A percentile compares a stretch with the other conserved stretches of the same genome.
Conservation (phyloP, 2,329 filamentous ascomycete genomes). For the Pseudogymnoascus sp. region DNA sequence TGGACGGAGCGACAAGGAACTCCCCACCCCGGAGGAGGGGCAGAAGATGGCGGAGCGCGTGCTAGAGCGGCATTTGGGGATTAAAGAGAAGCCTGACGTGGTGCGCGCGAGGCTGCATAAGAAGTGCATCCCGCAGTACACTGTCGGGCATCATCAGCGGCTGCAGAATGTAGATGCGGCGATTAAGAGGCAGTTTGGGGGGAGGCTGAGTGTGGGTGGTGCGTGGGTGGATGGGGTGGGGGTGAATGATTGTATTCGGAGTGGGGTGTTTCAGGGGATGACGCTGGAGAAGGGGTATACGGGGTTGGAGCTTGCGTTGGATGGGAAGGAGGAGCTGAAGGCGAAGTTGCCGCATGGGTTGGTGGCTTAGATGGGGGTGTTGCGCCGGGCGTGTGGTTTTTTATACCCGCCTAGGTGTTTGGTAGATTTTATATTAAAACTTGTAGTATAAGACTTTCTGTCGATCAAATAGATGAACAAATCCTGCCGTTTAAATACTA, state of each 20-base stretch:
- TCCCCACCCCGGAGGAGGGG: slow-evolving; percentile 59
- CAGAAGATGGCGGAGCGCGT: slow-evolving; percentile 61
- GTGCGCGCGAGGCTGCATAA: slow-evolving; percentile 51
- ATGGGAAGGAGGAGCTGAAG: not conserved
- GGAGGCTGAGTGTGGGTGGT: slow-evolving; percentile 34
- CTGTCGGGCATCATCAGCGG: slow-evolving; percentile 55
- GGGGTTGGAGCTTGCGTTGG: not conserved
- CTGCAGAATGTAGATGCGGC: slow-evolving; percentile 26
- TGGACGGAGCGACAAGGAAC: slow-evolving; percentile 34
- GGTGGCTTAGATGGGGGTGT: not conserved
- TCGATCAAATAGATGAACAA: no score
- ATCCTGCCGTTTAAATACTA: no score
- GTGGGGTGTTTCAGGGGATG: not conserved
- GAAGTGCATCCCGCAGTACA: slow-evolving; percentile 86
- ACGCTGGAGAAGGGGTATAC: not conserved
- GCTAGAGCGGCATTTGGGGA: slow-evolving; percentile 65
- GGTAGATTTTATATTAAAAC: no score
- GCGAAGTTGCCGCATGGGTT: not conserved
- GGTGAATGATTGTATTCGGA: slow-evolving; percentile 43
- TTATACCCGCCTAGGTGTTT: not conserved
- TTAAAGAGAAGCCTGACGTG: slow-evolving; percentile 52
- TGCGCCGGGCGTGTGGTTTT: not conserved
- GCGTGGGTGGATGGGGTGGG: slow-evolving; percentile 38
- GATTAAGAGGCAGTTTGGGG: slow-evolving; percentile 24
- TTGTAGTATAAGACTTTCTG: no score